A percentile compares a stretch with the other conserved stretches of the same genome.
Evolutionary conservation across 495 filamentous ascomycete species (phyloP).

Genomic region (Margaritispora aquatica): DNA sequence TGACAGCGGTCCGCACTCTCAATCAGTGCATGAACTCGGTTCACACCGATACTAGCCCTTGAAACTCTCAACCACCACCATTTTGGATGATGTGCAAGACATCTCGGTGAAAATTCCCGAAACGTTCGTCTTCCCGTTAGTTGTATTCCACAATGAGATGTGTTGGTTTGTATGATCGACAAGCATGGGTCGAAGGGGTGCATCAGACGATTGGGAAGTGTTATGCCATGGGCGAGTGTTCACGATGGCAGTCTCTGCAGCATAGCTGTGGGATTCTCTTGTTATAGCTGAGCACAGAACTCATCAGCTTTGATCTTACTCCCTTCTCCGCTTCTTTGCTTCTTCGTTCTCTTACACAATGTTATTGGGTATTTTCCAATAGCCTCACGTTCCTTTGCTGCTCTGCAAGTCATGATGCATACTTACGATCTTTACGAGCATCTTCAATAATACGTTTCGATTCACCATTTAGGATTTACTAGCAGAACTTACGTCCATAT

Average conservation of each 20-base stretch:
- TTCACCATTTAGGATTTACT: background rate
- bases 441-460: background rate
- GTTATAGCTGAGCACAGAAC: background rate
- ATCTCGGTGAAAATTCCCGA: background rate
- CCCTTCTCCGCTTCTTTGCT: background rate
- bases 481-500: background rate
- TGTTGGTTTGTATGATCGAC: constrained; percentile 16
- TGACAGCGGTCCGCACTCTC: background rate
- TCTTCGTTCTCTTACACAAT: background rate
- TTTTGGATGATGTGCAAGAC: background rate
- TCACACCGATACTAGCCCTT: background rate
- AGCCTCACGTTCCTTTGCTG: constrained; percentile 2
- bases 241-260: background rate
- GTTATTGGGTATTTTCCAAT: background rate
- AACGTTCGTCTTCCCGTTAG: background rate
- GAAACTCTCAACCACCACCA: constrained; percentile 3
- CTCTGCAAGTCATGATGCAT: constrained; percentile 22
- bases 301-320: background rate
- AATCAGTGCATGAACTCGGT: constrained; percentile 6
- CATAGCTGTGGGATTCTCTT: background rate
- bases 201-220: constrained; percentile 6
- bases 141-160: background rate
- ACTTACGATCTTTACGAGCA: constrained; percentile 1
- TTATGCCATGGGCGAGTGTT: constrained; percentile 14
- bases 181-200: constrained; percentile 6